A percentile compares a stretch with the other conserved stretches of the same genome.
Evolutionary conservation across 192 early-diverging fungal species (phyloP).

Genomic region (Cladochytrium replicatum): DNA sequence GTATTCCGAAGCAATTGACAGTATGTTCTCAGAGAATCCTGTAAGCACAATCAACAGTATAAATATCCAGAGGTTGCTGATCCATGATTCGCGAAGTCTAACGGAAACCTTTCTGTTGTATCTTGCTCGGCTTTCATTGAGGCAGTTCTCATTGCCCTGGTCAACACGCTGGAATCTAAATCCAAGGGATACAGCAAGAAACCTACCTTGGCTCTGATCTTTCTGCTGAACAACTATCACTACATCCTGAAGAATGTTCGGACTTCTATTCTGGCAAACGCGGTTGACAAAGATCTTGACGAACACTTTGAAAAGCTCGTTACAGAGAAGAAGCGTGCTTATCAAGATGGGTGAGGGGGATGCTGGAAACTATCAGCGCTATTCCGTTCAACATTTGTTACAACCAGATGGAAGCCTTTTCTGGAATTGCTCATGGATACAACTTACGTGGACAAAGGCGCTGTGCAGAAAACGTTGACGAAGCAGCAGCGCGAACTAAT

Average conservation of each 20-base stretch:
- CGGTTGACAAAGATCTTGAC: constrained; percentile 39
- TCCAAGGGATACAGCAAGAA: constrained; percentile 65
- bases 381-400: constrained; percentile 1
- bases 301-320: constrained; percentile 44
- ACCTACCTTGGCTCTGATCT: constrained; percentile 51
- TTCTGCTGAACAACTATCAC: constrained; percentile 76
- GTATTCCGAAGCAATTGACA: constrained; percentile 23
- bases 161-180: constrained; percentile 52
- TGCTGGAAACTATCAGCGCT: background rate
- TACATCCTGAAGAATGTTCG: constrained; percentile 60
- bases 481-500: constrained; percentile 59
- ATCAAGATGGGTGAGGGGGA: constrained; percentile 29
- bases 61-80: constrained; percentile 51
- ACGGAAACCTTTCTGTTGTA: constrained; percentile 44
- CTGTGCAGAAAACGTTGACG: constrained; percentile 47
- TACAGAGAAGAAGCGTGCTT: constrained; percentile 35
- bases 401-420: constrained; percentile 61
- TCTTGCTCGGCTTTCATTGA: constrained; percentile 14
- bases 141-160: constrained; percentile 43
- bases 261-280: constrained; percentile 30
- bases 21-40: constrained; percentile 21
- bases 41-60: constrained; percentile 34
- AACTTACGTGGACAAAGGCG: constrained; percentile 50
- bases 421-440: constrained; percentile 65
- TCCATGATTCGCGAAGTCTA: constrained; percentile 40